Percentiles rank a stretch among this genome's conserved stretches.
These are phyloP conservation scores for Erythrophleum fordii DNA, from an alignment of 306 rosid species.

Conservation along the genomic window DNA sequence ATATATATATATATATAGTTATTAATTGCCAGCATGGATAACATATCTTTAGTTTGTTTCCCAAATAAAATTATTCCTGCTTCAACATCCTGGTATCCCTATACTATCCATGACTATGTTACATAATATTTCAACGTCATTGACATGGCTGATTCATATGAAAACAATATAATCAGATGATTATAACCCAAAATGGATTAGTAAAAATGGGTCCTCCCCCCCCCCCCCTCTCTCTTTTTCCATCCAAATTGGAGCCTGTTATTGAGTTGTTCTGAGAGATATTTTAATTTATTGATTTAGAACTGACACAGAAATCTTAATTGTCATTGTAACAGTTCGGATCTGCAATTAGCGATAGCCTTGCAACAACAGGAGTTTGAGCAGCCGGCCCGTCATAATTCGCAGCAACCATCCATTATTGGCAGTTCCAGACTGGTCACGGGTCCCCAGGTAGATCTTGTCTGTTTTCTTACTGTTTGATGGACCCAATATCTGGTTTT, in stretches of 20 bases:
- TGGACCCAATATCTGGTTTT: background rate
- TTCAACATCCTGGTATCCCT: background rate
- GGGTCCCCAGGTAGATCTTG: constrained; percentile 85
- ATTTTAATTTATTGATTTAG: background rate
- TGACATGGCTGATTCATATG: background rate
- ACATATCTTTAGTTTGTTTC: background rate
- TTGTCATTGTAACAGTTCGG: constrained; percentile 68
- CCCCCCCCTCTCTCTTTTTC: too few species aligned
- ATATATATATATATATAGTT: background rate
- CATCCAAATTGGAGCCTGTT: background rate
- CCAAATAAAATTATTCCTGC: background rate
- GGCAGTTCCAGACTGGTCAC: constrained; percentile 75
- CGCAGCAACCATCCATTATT: constrained; percentile 59
- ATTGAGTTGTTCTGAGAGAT: background rate
- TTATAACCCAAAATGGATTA: constrained; percentile 17
- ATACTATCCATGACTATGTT: background rate
- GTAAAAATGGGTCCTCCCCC: constrained; percentile 12
- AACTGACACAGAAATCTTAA: constrained; percentile 11
- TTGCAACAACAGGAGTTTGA: constrained; percentile 98
- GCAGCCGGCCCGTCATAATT: constrained; percentile 71
- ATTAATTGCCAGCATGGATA: background rate
- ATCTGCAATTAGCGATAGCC: constrained; percentile 92
- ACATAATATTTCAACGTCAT: background rate
- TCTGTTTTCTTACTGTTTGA: constrained; percentile 2
- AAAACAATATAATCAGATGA: background rate